Conservation (phyloP, 805 yeast species). For the Candida glaebosa region DNA sequence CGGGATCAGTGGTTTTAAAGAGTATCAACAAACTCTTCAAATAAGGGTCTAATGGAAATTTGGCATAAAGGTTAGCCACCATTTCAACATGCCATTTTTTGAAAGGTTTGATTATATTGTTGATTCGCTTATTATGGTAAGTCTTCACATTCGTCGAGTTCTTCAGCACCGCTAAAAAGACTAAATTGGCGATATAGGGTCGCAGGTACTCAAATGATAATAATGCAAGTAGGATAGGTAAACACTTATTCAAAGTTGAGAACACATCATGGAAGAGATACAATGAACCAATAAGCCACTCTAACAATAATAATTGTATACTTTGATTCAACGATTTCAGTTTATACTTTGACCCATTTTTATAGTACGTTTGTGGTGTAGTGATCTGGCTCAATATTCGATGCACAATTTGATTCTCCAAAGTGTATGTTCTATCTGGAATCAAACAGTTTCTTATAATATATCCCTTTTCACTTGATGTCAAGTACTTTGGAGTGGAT, state of each 20-base stretch:
- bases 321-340: constrained; percentile 11
- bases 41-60: constrained; percentile 30
- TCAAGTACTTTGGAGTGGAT: background rate
- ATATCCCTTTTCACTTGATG: background rate
- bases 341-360: constrained; percentile 11
- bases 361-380: constrained; percentile 14
- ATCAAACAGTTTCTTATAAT: background rate
- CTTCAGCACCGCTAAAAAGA: constrained; percentile 16
- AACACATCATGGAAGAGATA: constrained; percentile 14
- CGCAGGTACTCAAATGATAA: constrained; percentile 24
- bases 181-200: constrained; percentile 17
- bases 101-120: constrained; percentile 9
- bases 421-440: background rate
- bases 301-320: constrained; percentile 17
- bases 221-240: constrained; percentile 17
- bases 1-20: constrained; percentile 19
- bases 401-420: background rate
- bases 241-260: constrained; percentile 9
- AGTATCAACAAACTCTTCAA: constrained; percentile 20
- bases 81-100: constrained; percentile 29
- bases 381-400: constrained; percentile 13
- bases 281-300: constrained; percentile 20
- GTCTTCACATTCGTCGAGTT: constrained; percentile 10
- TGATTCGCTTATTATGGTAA: constrained; percentile 8
- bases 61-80: constrained; percentile 22